phyloP scores from a whole-genome alignment of 345 rosid genomes.

The Raphanus sativus region DNA sequence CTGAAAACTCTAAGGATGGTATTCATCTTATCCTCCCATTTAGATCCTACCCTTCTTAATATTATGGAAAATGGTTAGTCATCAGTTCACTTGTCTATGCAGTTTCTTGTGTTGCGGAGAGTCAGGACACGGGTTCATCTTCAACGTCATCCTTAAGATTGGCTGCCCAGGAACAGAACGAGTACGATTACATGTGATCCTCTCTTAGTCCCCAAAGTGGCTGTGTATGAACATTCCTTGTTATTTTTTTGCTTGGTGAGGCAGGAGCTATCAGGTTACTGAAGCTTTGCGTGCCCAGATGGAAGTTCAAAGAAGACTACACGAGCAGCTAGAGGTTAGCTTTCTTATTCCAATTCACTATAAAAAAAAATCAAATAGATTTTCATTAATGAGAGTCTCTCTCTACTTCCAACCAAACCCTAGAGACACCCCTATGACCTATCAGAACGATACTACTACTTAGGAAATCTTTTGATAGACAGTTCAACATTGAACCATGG shows the following conservation, averaged over 20 bases:
- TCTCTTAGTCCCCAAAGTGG: neutral
- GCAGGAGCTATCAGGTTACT: conserved; percentile 79
- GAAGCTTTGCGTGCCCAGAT: conserved; percentile 94
- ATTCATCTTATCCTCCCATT: neutral
- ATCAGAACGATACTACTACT: neutral
- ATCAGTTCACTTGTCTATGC: conserved; percentile 10
- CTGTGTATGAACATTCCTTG: neutral
- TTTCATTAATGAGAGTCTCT: neutral
- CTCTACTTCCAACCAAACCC: neutral
- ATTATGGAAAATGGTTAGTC: neutral
- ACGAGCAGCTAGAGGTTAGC: conserved; percentile 92
- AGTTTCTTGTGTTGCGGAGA: conserved; percentile 78
- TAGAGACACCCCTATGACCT: too few relatives aligned
- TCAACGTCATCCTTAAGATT: conserved; percentile 64
- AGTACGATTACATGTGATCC: conserved; percentile 48
- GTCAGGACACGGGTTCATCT: conserved; percentile 81
- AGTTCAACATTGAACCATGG: neutral
- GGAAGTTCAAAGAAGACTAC: conserved; percentile 96
- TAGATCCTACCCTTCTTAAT: neutral
- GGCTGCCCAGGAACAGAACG: conserved; percentile 66
- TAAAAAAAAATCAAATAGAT: neutral
- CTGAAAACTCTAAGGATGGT: conserved; percentile 89
- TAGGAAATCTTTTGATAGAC: neutral
- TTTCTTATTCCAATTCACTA: conserved; percentile 1
- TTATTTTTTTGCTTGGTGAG: conserved; percentile 32